phyloP scores from a whole-genome alignment of 805 yeast species.

The Hanseniaspora mollemarum region DNA sequence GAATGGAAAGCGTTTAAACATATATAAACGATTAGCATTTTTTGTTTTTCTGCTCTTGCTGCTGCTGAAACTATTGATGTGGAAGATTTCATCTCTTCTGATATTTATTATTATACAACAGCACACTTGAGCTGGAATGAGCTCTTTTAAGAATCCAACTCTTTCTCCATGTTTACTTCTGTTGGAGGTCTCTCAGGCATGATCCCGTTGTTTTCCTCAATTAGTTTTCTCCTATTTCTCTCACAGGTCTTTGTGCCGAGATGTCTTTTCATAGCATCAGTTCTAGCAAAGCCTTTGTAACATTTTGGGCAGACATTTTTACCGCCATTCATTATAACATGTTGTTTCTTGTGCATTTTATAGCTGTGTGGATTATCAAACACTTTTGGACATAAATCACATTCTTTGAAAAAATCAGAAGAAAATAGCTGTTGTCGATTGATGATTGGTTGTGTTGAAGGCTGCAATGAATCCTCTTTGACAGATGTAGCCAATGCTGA shows the following conservation, averaged over 20 bases:
- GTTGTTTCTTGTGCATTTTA: slow-evolving; percentile 66
- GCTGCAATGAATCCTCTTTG: not conserved
- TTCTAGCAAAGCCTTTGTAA: slow-evolving; percentile 74
- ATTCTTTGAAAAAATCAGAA: slow-evolving; percentile 25
- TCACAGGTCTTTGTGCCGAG: slow-evolving; percentile 63
- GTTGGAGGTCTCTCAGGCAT: slow-evolving; percentile 19
- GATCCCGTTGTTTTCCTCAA: slow-evolving; percentile 31
- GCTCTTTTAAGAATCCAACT: not conserved
- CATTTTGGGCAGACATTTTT: slow-evolving; percentile 65
- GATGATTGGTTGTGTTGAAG: not conserved
- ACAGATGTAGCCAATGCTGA: not conserved
- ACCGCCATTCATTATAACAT: slow-evolving; percentile 37
- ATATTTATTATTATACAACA: not conserved
- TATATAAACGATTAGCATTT: no score
- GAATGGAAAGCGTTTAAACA: no score
- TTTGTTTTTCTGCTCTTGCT: no score
- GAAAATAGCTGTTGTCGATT: not conserved
- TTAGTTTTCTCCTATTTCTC: slow-evolving; percentile 50
- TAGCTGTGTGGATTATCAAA: slow-evolving; percentile 60
- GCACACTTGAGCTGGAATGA: no score
- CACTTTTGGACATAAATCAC: slow-evolving; percentile 49
- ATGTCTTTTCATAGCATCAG: slow-evolving; percentile 72
- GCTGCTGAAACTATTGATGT: not conserved
- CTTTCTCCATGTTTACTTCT: slow-evolving; percentile 10
- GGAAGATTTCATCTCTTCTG: not conserved